These are phyloP conservation scores for Acer saccharum DNA, from an alignment of 345 rosid genomes.

Conservation along the genomic window DNA sequence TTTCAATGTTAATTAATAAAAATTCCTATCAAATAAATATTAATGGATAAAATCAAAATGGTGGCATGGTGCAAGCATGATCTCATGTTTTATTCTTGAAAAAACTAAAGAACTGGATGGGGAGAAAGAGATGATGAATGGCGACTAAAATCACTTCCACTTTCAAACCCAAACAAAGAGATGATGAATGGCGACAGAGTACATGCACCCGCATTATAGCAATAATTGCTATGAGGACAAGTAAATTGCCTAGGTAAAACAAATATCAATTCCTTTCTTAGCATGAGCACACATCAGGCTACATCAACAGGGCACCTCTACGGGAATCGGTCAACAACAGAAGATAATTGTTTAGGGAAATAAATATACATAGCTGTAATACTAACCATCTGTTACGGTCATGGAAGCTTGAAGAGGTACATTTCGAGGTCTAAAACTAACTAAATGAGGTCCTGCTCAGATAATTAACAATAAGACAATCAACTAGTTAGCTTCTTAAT, in stretches of 20 bases:
- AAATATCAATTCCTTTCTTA: neutral
- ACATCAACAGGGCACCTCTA: neutral
- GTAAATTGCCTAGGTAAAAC: neutral
- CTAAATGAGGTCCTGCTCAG: slow-evolving; percentile 86
- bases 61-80: neutral
- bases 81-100: neutral
- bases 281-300: neutral
- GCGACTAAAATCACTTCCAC: neutral
- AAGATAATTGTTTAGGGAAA: neutral
- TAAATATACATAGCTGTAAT: neutral
- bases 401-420: slow-evolving; percentile 95
- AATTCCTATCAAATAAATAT: neutral
- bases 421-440: slow-evolving; percentile 83
- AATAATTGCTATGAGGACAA: neutral
- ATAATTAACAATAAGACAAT: slow-evolving; percentile 8
- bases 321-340: neutral
- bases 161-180: neutral
- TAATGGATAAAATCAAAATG: neutral
- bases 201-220: neutral
- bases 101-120: neutral
- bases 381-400: slow-evolving; percentile 98
- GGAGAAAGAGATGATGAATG: neutral
- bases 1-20: neutral
- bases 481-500: slow-evolving; percentile 9
- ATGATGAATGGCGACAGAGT: neutral